Conservation (phyloP, 345 rosid genomes). For the Bruguiera parviflora region DNA sequence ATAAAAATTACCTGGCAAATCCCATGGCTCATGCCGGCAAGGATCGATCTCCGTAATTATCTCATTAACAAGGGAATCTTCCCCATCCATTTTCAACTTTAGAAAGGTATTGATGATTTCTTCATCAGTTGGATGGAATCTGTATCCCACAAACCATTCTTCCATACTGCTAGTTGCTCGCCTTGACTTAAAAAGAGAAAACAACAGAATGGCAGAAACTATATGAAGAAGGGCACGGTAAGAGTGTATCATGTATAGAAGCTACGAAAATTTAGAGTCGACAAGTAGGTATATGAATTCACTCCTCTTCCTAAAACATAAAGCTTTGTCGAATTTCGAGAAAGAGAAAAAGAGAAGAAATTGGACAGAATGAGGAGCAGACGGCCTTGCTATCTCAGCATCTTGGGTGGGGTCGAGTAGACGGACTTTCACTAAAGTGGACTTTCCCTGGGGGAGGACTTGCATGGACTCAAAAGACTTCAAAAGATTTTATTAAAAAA, state of each 20-base stretch:
- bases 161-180: background rate
- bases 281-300: background rate
- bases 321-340: too few species aligned
- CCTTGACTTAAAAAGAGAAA: too few species aligned
- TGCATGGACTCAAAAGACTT: too few species aligned
- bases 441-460: too few species aligned
- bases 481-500: too few species aligned
- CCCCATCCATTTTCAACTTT: slow-evolving; percentile 18
- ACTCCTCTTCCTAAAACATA: background rate
- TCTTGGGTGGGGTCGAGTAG: too few species aligned
- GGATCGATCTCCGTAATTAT: slow-evolving; percentile 13
- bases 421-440: too few species aligned
- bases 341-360: too few species aligned
- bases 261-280: too few species aligned
- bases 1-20: slow-evolving; percentile 29
- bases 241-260: background rate
- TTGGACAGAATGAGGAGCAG: too few species aligned
- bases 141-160: slow-evolving; percentile 8
- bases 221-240: background rate
- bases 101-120: slow-evolving; percentile 24
- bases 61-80: slow-evolving; percentile 4
- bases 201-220: background rate
- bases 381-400: too few species aligned
- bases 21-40: slow-evolving; percentile 23
- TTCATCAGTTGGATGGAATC: slow-evolving; percentile 31